phyloP scores from a whole-genome alignment of 768 basidiomycete species.

The Dictyophora rubrovolvata region DNA sequence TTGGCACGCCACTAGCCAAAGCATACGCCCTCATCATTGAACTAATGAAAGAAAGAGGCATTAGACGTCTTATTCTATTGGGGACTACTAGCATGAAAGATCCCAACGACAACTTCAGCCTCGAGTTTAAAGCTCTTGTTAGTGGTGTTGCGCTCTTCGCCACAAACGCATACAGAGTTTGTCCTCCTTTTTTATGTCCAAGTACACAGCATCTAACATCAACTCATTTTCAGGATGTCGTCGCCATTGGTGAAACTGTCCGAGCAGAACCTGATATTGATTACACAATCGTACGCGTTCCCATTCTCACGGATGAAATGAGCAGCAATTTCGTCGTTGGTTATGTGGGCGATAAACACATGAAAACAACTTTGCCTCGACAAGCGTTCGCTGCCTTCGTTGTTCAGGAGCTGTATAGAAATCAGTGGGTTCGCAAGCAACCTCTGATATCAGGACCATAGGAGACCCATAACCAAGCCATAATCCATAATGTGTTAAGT shows the following conservation, averaged over 20 bases:
- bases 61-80: constrained; percentile 54
- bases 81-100: constrained; percentile 60
- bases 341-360: constrained; percentile 56
- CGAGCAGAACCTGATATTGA: constrained; percentile 39
- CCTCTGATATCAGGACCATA: constrained; percentile 28
- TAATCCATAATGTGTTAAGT: neutral
- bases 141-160: constrained; percentile 30
- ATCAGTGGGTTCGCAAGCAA: constrained; percentile 46
- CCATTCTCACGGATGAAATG: constrained; percentile 42
- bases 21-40: constrained; percentile 48
- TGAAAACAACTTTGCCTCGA: constrained; percentile 40
- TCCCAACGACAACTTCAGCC: constrained; percentile 44
- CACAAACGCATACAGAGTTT: constrained; percentile 41
- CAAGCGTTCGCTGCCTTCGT: constrained; percentile 52
- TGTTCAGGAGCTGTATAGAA: constrained; percentile 43
- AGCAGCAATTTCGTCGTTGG: constrained; percentile 43
- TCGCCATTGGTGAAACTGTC: constrained; percentile 50
- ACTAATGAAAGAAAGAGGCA: constrained; percentile 39
- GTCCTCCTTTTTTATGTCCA: neutral
- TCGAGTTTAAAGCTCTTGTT: constrained; percentile 35
- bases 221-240: constrained; percentile 35
- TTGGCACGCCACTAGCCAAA: constrained; percentile 48
- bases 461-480: neutral
- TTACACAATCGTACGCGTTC: constrained; percentile 66
- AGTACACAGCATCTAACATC: neutral